phyloP scores from a whole-genome alignment of 2,329 filamentous ascomycete genomes.

The Metarhizium brunneum region DNA sequence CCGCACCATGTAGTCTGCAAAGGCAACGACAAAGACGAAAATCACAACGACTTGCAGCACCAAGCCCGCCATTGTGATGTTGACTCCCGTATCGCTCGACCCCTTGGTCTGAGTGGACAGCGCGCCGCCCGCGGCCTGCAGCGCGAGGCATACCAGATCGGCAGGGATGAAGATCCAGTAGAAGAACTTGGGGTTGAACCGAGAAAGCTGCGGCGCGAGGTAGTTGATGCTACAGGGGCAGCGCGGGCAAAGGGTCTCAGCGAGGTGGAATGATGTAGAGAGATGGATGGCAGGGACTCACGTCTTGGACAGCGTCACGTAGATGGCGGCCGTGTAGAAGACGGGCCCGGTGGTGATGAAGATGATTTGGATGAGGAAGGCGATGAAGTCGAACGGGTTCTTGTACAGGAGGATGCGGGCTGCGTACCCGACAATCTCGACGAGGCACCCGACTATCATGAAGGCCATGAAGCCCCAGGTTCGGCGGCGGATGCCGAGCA shows the following conservation, averaged over 20 bases:
- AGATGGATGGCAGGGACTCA: conserved; percentile 10
- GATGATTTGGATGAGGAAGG: conserved; percentile 54
- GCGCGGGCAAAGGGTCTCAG: too few species aligned
- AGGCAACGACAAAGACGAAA: conserved; percentile 37
- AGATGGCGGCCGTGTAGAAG: conserved; percentile 50
- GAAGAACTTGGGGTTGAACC: conserved; percentile 29
- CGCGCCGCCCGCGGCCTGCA: conserved; percentile 48
- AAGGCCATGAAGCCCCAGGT: conserved; percentile 34
- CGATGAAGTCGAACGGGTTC: conserved; percentile 47
- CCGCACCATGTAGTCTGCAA: conserved; percentile 37
- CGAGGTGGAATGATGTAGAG: fast-evolving
- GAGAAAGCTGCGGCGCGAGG: conserved; percentile 28
- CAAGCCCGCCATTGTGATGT: conserved; percentile 39
- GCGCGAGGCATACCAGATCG: conserved; percentile 43
- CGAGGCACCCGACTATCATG: conserved; percentile 44
- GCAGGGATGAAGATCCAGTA: conserved; percentile 41
- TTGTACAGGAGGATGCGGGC: conserved; percentile 46
- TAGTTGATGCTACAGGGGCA: conserved; percentile 24
- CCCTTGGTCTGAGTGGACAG: conserved; percentile 36
- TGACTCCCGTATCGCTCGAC: conserved; percentile 29
- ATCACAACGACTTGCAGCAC: conserved; percentile 49
- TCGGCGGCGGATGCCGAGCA: conserved; percentile 31
- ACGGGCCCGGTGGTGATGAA: conserved; percentile 32
- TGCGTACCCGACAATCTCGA: conserved; percentile 53
- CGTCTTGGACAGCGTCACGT: conserved; percentile 45